Percentiles rank a stretch among this genome's conserved stretches.
These are phyloP conservation scores for Potentilla sterilis DNA, from an alignment of 306 rosid genomes.

Conservation along the genomic window DNA sequence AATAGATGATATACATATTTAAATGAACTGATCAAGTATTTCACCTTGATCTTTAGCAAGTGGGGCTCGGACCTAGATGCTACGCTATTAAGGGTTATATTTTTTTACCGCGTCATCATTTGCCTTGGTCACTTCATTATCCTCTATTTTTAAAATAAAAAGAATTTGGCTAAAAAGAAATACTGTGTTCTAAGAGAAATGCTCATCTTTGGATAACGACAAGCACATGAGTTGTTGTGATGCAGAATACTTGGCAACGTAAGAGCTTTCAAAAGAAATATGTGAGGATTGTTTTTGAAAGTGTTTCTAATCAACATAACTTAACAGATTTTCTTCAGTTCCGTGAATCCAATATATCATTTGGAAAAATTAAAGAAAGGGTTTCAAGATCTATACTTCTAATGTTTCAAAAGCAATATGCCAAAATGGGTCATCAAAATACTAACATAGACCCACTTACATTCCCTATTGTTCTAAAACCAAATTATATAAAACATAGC, in stretches of 20 bases:
- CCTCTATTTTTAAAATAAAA: too few species aligned
- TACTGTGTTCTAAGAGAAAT: not conserved
- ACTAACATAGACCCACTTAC: not conserved
- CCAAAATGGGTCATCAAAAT: not conserved
- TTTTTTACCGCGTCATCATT: too few species aligned
- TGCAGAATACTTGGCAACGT: not conserved
- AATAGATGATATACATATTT: not conserved
- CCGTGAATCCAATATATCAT: not conserved
- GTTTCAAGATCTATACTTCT: not conserved
- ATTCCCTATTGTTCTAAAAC: not conserved
- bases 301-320: not conserved
- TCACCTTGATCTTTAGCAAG: not conserved
- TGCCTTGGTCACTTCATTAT: too few species aligned
- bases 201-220: not conserved
- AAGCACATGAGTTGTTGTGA: not conserved
- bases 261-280: not conserved
- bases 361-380: not conserved
- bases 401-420: not conserved
- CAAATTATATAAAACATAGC: not conserved
- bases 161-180: not conserved
- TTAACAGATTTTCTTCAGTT: not conserved
- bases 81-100: not conserved
- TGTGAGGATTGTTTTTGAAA: not conserved
- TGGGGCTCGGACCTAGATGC: not conserved
- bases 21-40: not conserved